These are phyloP conservation scores for Penstemon newberryi DNA, from an alignment of 257 asterid genomes.

Conservation along the genomic window DNA sequence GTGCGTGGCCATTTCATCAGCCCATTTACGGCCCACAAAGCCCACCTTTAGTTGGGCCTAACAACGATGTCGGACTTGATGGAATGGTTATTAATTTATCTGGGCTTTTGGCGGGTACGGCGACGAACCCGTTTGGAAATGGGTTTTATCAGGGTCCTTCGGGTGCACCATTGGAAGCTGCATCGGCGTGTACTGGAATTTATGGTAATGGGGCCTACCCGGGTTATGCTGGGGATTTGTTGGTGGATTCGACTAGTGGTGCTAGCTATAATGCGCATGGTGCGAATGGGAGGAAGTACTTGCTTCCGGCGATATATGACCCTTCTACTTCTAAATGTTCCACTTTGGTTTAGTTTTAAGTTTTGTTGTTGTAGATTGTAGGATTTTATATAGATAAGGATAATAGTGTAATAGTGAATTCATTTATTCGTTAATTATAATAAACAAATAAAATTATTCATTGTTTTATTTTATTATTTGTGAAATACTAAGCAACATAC, in stretches of 20 bases:
- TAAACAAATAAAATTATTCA: no score
- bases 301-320: slow-evolving; percentile 68
- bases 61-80: slow-evolving; percentile 64
- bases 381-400: neutral
- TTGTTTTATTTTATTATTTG: no score
- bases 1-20: slow-evolving; percentile 83
- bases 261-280: slow-evolving; percentile 84
- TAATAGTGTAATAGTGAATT: neutral
- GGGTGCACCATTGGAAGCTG: slow-evolving; percentile 68
- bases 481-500: no score
- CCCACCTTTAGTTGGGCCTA: slow-evolving; percentile 67
- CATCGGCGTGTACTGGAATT: slow-evolving; percentile 77
- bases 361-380: neutral
- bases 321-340: slow-evolving; percentile 60
- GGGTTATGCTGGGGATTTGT: slow-evolving; percentile 66
- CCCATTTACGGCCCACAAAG: slow-evolving; percentile 78
- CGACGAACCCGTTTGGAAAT: slow-evolving; percentile 68
- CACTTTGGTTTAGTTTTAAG: slow-evolving; percentile 49
- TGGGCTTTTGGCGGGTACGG: slow-evolving; percentile 67
- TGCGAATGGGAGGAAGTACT: slow-evolving; percentile 53
- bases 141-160: slow-evolving; percentile 69
- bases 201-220: slow-evolving; percentile 82
- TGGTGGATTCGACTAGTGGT: slow-evolving; percentile 58
- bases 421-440: slow-evolving; percentile 7
- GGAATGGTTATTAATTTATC: slow-evolving; percentile 57